These are phyloP conservation scores for Saprolegnia parasitica DNA, from an alignment of 352 stramenopile genomes.

Conservation along the genomic window DNA sequence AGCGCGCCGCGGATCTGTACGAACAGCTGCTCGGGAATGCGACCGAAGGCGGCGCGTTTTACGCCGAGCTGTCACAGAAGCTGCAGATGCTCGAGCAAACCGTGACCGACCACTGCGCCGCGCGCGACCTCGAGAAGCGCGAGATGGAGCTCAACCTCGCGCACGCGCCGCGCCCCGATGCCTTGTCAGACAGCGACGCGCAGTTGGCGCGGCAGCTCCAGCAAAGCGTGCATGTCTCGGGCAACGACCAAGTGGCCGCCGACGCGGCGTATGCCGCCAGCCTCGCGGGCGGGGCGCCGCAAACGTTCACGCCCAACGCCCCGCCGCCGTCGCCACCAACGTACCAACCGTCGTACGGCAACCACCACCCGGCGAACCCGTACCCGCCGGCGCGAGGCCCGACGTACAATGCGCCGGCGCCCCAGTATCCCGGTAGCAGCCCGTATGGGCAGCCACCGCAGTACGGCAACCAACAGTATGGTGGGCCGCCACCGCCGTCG, in stretches of 20 bases:
- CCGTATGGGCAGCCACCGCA: background rate
- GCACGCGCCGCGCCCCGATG: background rate
- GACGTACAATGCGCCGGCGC: background rate
- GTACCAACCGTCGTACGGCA: background rate
- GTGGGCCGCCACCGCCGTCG: background rate
- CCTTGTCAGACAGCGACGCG: conserved; percentile 1
- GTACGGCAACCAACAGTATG: background rate
- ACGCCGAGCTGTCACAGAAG: conserved; percentile 48
- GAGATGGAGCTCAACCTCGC: conserved; percentile 62
- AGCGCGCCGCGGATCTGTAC: conserved; percentile 65
- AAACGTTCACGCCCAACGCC: background rate
- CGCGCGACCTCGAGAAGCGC: conserved; percentile 60
- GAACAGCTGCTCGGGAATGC: conserved; percentile 72
- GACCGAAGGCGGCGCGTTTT: conserved; percentile 66
- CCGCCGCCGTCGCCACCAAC: background rate
- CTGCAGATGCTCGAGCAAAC: conserved; percentile 67
- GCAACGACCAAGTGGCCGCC: conserved; percentile 14
- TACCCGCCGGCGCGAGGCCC: conserved; percentile 2
- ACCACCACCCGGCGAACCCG: conserved; percentile 22
- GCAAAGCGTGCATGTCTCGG: background rate
- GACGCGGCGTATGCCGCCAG: conserved; percentile 11
- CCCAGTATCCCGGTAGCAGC: background rate
- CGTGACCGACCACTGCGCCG: conserved; percentile 62
- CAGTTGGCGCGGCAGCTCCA: conserved; percentile 7
- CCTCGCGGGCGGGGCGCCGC: background rate